phyloP scores from a whole-genome alignment of 2,329 filamentous ascomycete species.

The Microdochium trichocladiopsis region DNA sequence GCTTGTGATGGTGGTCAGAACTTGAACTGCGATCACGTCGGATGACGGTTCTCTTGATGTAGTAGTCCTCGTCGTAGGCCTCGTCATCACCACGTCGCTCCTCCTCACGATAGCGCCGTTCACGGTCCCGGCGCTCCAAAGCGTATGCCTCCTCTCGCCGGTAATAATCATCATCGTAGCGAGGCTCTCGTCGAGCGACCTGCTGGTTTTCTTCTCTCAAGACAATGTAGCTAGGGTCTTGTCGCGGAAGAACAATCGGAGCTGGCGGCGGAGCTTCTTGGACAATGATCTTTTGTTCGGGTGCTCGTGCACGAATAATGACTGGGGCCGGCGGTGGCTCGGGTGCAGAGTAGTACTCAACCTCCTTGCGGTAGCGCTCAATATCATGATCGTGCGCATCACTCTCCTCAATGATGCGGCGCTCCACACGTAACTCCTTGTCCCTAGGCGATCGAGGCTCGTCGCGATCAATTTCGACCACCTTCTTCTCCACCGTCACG shows the following conservation, averaged over 20 bases:
- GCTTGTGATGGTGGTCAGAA: constrained; percentile 44
- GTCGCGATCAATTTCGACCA: constrained; percentile 28
- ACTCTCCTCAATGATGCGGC: constrained; percentile 17
- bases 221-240: constrained; percentile 37
- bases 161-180: constrained; percentile 42
- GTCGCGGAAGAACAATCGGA: constrained; percentile 41
- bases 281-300: constrained; percentile 54
- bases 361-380: constrained; percentile 54
- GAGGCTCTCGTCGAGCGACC: constrained; percentile 22
- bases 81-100: constrained; percentile 23
- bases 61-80: constrained; percentile 37
- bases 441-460: constrained; percentile 18
- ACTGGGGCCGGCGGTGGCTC: constrained; percentile 42
- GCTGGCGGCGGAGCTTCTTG: constrained; percentile 47
- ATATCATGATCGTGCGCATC: constrained; percentile 21
- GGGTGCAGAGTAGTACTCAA: constrained; percentile 51
- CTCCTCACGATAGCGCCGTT: constrained; percentile 22
- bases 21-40: constrained; percentile 44
- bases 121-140: constrained; percentile 20
- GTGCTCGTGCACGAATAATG: constrained; percentile 47
- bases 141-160: constrained; percentile 24
- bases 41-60: constrained; percentile 36
- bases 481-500: constrained; percentile 45
- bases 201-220: constrained; percentile 32
- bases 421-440: constrained; percentile 20